These are phyloP conservation scores for Brassica cretica DNA, from an alignment of 345 rosid species.

Conservation along the genomic window DNA sequence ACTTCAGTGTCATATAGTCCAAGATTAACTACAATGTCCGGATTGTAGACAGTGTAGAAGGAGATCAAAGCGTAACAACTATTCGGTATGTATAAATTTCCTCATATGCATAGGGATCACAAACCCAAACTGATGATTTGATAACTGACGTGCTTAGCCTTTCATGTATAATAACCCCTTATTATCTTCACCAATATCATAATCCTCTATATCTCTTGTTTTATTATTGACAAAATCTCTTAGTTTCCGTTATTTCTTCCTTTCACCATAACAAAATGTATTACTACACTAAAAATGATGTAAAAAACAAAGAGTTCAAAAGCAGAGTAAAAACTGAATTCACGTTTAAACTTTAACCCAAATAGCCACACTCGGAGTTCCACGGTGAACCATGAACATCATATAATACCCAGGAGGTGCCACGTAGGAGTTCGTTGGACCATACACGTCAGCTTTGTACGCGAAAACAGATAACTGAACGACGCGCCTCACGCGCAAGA, in stretches of 20 bases:
- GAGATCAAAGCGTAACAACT: neutral
- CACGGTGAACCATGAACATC: constrained; percentile 64
- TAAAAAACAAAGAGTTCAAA: constrained; percentile 7
- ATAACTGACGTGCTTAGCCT: neutral
- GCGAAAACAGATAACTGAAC: constrained; percentile 42
- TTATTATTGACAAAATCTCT: neutral
- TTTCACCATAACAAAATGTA: neutral
- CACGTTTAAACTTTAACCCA: constrained; percentile 57
- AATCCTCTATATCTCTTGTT: neutral
- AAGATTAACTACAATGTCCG: neutral
- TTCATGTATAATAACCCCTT: neutral
- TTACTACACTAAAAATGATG: neutral
- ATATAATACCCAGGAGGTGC: constrained; percentile 79
- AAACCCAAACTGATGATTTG: neutral
- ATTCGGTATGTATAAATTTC: no score
- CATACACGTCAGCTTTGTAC: constrained; percentile 50
- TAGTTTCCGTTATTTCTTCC: constrained; percentile 7
- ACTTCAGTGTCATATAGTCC: neutral
- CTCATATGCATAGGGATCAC: neutral
- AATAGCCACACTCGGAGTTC: constrained; percentile 59
- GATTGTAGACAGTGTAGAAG: neutral
- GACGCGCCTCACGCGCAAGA: constrained; percentile 46
- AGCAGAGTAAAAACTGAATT: constrained; percentile 14
- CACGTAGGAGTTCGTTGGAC: constrained; percentile 47
- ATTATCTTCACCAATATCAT: neutral